A percentile compares a stretch with the other conserved stretches of the same genome.
phyloP scores from a whole-genome alignment of 2,329 filamentous ascomycete species.

The Diaporthe ampelina region DNA sequence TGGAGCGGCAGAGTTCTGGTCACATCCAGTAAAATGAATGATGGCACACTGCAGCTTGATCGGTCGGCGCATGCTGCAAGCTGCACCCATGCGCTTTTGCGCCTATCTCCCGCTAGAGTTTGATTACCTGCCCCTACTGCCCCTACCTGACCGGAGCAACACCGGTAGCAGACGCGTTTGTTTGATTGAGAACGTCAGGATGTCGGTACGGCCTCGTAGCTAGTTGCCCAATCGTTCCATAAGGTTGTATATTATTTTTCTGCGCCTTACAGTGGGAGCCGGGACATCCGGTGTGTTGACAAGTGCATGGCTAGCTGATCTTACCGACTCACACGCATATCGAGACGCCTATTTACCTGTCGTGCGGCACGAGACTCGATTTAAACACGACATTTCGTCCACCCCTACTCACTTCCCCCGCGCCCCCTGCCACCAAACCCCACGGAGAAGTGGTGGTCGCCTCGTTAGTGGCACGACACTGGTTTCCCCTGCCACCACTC shows the following conservation, averaged over 20 bases:
- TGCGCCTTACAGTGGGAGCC: background rate
- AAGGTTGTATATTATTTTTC: background rate
- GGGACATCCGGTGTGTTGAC: background rate
- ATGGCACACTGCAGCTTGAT: conserved; percentile 11
- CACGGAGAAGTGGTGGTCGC: background rate
- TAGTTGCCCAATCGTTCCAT: background rate
- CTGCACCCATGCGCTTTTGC: conserved; percentile 27
- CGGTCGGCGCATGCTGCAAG: conserved; percentile 32
- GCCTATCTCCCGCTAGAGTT: background rate
- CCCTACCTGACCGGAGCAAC: background rate
- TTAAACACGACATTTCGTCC: no score
- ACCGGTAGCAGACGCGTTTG: background rate
- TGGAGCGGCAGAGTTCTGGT: background rate
- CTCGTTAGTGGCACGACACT: background rate
- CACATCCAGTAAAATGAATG: background rate
- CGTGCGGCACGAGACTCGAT: no score
- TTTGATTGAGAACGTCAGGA: background rate
- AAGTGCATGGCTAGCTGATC: background rate
- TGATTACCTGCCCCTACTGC: conserved; percentile 22
- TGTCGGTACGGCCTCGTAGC: background rate
- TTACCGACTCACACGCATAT: background rate
- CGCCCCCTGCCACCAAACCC: no score
- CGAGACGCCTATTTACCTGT: background rate
- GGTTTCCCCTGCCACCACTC: background rate
- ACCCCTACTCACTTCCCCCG: background rate